Percentiles rank a stretch among this genome's conserved stretches.
Conservation (phyloP, 2,329 filamentous ascomycete species). For the Penicillium sp. region DNA sequence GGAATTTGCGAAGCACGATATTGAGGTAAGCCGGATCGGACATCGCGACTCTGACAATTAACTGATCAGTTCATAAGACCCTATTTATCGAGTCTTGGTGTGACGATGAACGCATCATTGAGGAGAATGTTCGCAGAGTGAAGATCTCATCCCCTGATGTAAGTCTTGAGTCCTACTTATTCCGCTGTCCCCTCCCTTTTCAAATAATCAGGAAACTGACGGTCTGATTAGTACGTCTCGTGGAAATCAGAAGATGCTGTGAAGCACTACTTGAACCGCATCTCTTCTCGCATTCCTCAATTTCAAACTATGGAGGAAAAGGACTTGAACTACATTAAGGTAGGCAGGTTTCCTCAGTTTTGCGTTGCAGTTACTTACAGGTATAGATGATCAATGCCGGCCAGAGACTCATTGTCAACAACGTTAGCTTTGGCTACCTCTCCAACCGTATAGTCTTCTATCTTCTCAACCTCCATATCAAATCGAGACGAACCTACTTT, state of each 20-base stretch:
- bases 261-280: slow-evolving; percentile 82
- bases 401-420: slow-evolving; percentile 89
- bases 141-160: slow-evolving; percentile 97
- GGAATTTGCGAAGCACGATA: slow-evolving; percentile 96
- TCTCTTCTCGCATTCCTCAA: slow-evolving; percentile 86
- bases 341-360: slow-evolving; percentile 17
- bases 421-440: slow-evolving; percentile 92
- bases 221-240: slow-evolving; percentile 65
- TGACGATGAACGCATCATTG: slow-evolving; percentile 86
- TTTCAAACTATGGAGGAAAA: slow-evolving; percentile 96
- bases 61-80: slow-evolving; percentile 56
- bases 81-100: slow-evolving; percentile 96
- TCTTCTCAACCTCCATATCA: slow-evolving; percentile 94
- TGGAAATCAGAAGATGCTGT: slow-evolving; percentile 93
- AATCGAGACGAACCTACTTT: slow-evolving; percentile 89
- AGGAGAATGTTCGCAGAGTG: slow-evolving; percentile 93
- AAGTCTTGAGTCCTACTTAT: slow-evolving; percentile 35
- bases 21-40: slow-evolving; percentile 60
- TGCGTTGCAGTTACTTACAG: slow-evolving; percentile 12
- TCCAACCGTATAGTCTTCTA: slow-evolving; percentile 98
- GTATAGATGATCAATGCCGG: slow-evolving; percentile 89
- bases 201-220: slow-evolving; percentile 7
- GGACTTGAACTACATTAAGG: slow-evolving; percentile 93
- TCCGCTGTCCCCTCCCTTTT: background rate
- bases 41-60: background rate